phyloP scores from a whole-genome alignment of 202 grass and related monocot genomes.

The Thinopyrum obtusiflorum region DNA sequence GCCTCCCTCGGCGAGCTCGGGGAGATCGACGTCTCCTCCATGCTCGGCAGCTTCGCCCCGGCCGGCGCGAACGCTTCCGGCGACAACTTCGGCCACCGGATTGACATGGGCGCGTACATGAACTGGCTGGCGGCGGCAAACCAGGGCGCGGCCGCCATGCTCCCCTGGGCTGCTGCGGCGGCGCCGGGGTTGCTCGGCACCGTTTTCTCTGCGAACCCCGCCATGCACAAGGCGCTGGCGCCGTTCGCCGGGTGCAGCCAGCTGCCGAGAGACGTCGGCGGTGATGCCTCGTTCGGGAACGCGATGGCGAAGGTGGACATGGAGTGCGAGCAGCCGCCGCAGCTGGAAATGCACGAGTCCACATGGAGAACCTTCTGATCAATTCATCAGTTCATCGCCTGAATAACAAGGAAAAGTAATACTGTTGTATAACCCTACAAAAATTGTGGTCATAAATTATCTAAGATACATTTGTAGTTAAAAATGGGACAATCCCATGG shows the following conservation, averaged over 20 bases:
- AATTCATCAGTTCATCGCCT: background rate
- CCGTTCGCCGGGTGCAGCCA: slow-evolving; percentile 40
- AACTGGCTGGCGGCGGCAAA: slow-evolving; percentile 47
- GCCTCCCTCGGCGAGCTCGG: slow-evolving; percentile 44
- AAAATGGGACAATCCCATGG: slow-evolving; percentile 24
- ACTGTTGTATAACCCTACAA: background rate
- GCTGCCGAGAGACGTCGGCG: slow-evolving; percentile 1
- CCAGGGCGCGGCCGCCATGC: slow-evolving; percentile 40
- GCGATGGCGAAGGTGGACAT: slow-evolving; percentile 30
- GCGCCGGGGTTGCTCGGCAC: slow-evolving; percentile 35
- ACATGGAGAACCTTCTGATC: slow-evolving; percentile 51
- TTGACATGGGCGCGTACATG: slow-evolving; percentile 51
- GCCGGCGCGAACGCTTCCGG: background rate
- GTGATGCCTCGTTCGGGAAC: slow-evolving; percentile 27
- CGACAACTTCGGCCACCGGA: slow-evolving; percentile 34
- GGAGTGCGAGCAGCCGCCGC: slow-evolving; percentile 36
- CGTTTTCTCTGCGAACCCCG: slow-evolving; percentile 32
- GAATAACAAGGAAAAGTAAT: background rate
- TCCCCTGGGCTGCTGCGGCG: slow-evolving; percentile 33
- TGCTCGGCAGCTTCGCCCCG: slow-evolving; percentile 33
- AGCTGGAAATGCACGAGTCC: slow-evolving; percentile 35
- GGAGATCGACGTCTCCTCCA: slow-evolving; percentile 54
- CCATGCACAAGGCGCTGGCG: slow-evolving; percentile 26
- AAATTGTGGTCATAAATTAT: background rate
- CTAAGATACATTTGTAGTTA: background rate